These are phyloP conservation scores for Acer yangbiense DNA, from an alignment of 345 rosid species.

Conservation along the genomic window DNA sequence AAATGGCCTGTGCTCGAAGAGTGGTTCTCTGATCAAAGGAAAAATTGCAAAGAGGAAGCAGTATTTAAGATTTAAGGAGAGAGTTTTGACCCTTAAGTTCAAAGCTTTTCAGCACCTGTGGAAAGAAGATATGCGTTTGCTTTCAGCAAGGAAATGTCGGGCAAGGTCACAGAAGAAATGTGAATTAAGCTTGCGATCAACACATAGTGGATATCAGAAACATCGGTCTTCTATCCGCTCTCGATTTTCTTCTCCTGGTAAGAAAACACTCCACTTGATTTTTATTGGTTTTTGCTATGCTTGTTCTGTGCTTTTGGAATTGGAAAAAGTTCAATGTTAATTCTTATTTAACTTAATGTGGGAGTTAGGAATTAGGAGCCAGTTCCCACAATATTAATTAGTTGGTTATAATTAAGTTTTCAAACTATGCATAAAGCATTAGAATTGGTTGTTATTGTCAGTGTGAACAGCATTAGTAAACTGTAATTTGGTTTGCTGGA, in stretches of 20 bases:
- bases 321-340: neutral
- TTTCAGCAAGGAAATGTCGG: constrained; percentile 53
- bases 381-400: neutral
- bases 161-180: constrained; percentile 69
- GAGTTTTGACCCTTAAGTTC: constrained; percentile 70
- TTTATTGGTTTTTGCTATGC: neutral
- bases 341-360: neutral
- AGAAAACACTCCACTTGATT: constrained; percentile 23
- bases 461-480: neutral
- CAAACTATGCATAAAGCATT: neutral
- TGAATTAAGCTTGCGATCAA: constrained; percentile 53
- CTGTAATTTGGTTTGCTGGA: neutral
- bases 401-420: neutral
- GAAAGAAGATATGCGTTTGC: constrained; percentile 80
- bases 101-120: constrained; percentile 74
- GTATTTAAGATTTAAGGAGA: constrained; percentile 69
- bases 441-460: neutral
- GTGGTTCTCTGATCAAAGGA: constrained; percentile 44
- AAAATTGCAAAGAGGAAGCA: constrained; percentile 49
- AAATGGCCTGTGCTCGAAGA: constrained; percentile 26
- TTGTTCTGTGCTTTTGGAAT: neutral
- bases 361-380: neutral
- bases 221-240: constrained; percentile 69
- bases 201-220: constrained; percentile 53
- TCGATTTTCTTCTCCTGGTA: constrained; percentile 71